Evolutionary conservation across 2,329 filamentous ascomycete genomes (phyloP).

Genomic region (Sporothrix dimorphospora): DNA sequence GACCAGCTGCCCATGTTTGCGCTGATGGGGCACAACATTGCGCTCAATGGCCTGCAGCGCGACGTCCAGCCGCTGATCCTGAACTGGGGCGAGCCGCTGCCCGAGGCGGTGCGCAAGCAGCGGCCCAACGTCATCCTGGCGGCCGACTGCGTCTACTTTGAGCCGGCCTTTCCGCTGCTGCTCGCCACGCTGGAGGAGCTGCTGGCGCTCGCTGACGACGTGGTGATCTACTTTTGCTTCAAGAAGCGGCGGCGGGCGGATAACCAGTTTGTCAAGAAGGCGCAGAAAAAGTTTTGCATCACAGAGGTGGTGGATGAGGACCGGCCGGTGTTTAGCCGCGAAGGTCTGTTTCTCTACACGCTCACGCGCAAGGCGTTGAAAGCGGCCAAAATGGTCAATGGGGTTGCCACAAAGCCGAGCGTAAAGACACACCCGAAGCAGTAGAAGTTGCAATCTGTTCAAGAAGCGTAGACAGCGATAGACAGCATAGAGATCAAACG

Average conservation of each 20-base stretch:
- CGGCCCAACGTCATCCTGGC: constrained; percentile 84
- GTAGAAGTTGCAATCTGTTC: background rate
- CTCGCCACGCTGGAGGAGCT: constrained; percentile 76
- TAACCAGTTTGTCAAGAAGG: constrained; percentile 72
- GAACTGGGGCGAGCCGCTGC: constrained; percentile 73
- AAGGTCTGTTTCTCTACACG: constrained; percentile 64
- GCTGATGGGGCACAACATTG: constrained; percentile 85
- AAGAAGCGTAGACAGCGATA: background rate
- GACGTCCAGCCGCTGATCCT: constrained; percentile 70
- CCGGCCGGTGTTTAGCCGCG: constrained; percentile 57
- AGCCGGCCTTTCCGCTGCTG: constrained; percentile 89
- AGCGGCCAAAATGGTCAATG: too few species aligned
- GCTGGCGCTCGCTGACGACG: constrained; percentile 62
- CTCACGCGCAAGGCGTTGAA: constrained; percentile 48
- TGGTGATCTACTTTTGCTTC: constrained; percentile 81
- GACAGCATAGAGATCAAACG: constrained; percentile 2
- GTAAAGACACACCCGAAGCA: background rate
- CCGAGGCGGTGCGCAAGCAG: constrained; percentile 54
- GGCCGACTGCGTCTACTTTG: constrained; percentile 96
- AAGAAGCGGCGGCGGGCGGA: constrained; percentile 87
- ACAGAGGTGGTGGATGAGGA: constrained; percentile 66
- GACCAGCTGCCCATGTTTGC: constrained; percentile 85
- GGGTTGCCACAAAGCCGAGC: too few species aligned
- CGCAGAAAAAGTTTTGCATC: constrained; percentile 67
- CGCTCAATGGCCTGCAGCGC: constrained; percentile 71